These are phyloP conservation scores for Fusarium verrucosum DNA, from an alignment of 2,329 filamentous ascomycete genomes.

Conservation along the genomic window DNA sequence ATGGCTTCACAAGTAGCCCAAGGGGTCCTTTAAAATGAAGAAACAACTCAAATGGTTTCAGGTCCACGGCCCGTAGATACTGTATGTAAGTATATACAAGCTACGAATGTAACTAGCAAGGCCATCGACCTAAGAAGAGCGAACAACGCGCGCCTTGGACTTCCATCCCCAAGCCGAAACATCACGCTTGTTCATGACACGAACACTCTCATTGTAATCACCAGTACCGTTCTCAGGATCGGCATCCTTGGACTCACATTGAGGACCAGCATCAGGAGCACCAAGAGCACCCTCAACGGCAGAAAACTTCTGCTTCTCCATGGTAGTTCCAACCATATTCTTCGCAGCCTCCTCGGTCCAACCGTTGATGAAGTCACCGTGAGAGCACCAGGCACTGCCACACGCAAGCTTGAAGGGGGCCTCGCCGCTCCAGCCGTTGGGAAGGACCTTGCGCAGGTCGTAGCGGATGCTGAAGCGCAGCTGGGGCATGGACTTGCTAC, in stretches of 20 bases:
- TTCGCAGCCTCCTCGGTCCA: conserved; percentile 49
- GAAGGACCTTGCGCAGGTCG: conserved; percentile 54
- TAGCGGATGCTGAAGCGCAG: conserved; percentile 59
- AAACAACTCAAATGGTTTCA: background rate
- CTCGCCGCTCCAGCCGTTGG: conserved; percentile 55
- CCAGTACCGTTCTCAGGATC: conserved; percentile 54
- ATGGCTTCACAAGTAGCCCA: too few relatives aligned
- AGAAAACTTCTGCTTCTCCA: conserved; percentile 49
- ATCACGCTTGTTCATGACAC: conserved; percentile 35
- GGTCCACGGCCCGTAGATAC: background rate
- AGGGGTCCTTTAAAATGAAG: too few relatives aligned
- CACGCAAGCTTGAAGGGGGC: conserved; percentile 56
- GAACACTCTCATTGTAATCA: conserved; percentile 47
- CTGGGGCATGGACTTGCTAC: conserved; percentile 58
- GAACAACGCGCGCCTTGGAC: conserved; percentile 24
- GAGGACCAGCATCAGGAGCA: conserved; percentile 24
- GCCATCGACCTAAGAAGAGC: conserved; percentile 5
- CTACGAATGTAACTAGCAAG: background rate
- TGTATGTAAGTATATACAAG: background rate
- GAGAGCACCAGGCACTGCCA: conserved; percentile 53
- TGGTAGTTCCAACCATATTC: conserved; percentile 52
- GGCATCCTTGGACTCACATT: conserved; percentile 49
- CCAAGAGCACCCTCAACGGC: conserved; percentile 44
- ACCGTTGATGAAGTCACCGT: conserved; percentile 60
- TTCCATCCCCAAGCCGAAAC: conserved; percentile 31